These are phyloP conservation scores for Sporisorium reilianum DNA, from an alignment of 1,284 basidiomycete species.

Conservation along the genomic window DNA sequence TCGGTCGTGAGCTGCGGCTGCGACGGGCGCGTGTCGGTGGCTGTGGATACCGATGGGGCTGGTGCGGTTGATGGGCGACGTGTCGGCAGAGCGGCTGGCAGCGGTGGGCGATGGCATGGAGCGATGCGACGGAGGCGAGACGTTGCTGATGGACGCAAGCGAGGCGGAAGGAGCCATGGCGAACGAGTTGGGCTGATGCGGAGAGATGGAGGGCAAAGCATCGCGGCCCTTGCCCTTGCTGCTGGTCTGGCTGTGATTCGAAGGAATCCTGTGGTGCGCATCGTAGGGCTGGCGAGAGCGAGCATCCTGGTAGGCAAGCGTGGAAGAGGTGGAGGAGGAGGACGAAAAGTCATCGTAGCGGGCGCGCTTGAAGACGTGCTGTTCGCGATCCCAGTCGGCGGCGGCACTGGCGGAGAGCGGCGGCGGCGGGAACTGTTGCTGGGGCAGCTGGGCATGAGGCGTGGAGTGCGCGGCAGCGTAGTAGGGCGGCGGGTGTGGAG, in stretches of 20 bases:
- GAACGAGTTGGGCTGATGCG: constrained; percentile 24
- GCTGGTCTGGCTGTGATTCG: constrained; percentile 37
- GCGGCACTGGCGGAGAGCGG: constrained; percentile 33
- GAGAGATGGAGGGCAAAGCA: constrained; percentile 31
- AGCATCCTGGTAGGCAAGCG: constrained; percentile 20
- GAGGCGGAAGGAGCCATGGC: constrained; percentile 34
- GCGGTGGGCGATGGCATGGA: constrained; percentile 14
- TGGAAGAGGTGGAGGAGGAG: constrained; percentile 24
- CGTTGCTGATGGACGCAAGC: constrained; percentile 21
- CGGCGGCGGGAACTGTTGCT: constrained; percentile 31
- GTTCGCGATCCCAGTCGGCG: constrained; percentile 44
- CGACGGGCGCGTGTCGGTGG: not conserved
- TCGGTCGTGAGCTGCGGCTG: not conserved
- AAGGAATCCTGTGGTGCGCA: constrained; percentile 36
- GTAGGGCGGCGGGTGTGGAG: constrained; percentile 16
- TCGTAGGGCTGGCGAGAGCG: constrained; percentile 25
- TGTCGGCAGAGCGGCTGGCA: constrained; percentile 21
- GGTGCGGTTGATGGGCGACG: constrained; percentile 18
- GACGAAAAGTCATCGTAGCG: constrained; percentile 35
- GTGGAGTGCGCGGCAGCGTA: constrained; percentile 2
- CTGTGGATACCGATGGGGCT: constrained; percentile 17
- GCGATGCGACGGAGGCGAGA: constrained; percentile 16
- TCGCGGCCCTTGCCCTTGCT: constrained; percentile 33
- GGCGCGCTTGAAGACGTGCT: constrained; percentile 42
- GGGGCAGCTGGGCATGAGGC: constrained; percentile 10